Percentiles rank a stretch among this genome's conserved stretches.
Evolutionary conservation across 78 protist genomes (phyloP).

Genomic region (Dictyostelium brefeldianum): DNA sequence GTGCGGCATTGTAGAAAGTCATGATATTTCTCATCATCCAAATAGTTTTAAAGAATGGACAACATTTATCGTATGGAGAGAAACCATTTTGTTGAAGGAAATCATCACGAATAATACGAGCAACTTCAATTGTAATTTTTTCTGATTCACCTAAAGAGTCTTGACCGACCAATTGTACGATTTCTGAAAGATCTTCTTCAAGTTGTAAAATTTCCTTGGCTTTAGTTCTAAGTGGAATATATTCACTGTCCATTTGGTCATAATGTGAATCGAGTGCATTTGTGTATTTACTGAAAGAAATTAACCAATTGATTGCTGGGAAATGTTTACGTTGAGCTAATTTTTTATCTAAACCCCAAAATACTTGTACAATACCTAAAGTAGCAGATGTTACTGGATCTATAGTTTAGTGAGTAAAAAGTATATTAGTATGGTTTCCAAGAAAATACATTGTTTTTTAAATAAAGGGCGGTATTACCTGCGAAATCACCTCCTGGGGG

Average conservation of each 20-base stretch:
- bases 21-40: slow-evolving; percentile 97
- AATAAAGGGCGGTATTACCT: too few relatives aligned
- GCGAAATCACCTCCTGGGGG: slow-evolving; percentile 99
- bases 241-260: slow-evolving; percentile 92
- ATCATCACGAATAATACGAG: slow-evolving; percentile 98
- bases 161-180: slow-evolving; percentile 99
- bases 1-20: slow-evolving; percentile 91
- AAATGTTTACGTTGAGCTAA: slow-evolving; percentile 99
- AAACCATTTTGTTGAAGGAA: slow-evolving; percentile 98
- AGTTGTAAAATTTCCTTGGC: slow-evolving; percentile 95
- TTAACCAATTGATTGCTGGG: slow-evolving; percentile 99
- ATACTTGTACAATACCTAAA: slow-evolving; percentile 99
- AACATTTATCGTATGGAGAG: slow-evolving; percentile 96
- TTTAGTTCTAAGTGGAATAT: slow-evolving; percentile 87
- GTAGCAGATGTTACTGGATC: slow-evolving; percentile 99
- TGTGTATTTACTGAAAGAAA: slow-evolving; percentile 96
- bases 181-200: slow-evolving; percentile 98
- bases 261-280: slow-evolving; percentile 95
- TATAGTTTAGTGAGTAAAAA: too few relatives aligned
- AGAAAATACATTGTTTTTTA: too few relatives aligned
- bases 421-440: too few relatives aligned
- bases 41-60: slow-evolving; percentile 99
- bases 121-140: slow-evolving; percentile 97
- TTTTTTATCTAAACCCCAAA: slow-evolving; percentile 99
- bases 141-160: slow-evolving; percentile 99